Evolutionary conservation across 495 filamentous ascomycete species (phyloP).

Genomic region (Lepidopterella palustris): DNA sequence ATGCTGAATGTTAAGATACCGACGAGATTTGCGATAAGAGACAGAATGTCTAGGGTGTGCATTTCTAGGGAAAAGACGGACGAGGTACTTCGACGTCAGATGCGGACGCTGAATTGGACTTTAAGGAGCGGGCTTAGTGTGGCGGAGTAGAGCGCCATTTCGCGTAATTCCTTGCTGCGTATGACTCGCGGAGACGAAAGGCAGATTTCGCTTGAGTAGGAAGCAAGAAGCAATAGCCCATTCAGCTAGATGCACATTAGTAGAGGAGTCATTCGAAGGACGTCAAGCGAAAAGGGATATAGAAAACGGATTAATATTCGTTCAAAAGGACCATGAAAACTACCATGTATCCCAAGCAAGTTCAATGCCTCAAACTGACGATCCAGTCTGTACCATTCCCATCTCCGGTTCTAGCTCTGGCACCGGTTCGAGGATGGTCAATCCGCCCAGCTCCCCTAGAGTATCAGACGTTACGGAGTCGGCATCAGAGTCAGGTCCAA

Average conservation of each 20-base stretch:
- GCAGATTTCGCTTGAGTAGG: too few relatives aligned
- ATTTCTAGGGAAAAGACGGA: background rate
- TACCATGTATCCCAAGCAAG: background rate
- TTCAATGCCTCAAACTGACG: background rate
- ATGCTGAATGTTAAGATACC: background rate
- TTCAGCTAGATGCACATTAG: too few relatives aligned
- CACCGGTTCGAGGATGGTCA: background rate
- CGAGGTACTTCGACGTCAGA: background rate
- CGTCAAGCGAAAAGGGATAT: too few relatives aligned
- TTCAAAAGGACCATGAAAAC: too few relatives aligned
- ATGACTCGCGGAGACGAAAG: too few relatives aligned
- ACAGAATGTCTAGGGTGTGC: background rate
- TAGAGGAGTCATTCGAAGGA: too few relatives aligned
- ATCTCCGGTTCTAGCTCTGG: background rate
- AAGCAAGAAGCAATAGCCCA: too few relatives aligned
- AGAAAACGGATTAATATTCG: too few relatives aligned
- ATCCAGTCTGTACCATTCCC: background rate
- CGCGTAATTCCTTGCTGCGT: too few relatives aligned
- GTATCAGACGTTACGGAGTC: background rate
- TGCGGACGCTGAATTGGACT: background rate
- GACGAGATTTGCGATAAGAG: background rate
- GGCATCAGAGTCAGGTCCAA: background rate
- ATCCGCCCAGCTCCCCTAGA: background rate
- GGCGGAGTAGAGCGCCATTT: background rate
- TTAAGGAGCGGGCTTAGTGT: background rate